Conservation (phyloP, 345 rosid species). For the Gossypium arboreum region DNA sequence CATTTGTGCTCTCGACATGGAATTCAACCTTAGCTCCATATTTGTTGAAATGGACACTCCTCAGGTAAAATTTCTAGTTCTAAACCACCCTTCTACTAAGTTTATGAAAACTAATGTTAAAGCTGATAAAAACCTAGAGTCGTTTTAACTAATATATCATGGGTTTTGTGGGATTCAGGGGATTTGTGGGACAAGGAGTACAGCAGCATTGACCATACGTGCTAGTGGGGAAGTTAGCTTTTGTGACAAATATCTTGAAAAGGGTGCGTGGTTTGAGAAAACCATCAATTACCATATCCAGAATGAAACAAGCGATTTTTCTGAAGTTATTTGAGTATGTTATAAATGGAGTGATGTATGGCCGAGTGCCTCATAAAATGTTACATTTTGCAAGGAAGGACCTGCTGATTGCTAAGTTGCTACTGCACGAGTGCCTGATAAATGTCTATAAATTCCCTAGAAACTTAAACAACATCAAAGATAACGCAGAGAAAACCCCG, state of each 20-base stretch:
- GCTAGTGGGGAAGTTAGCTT: conserved; percentile 44
- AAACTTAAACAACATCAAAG: too few relatives aligned
- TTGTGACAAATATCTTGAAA: conserved; percentile 46
- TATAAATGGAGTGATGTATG: too few relatives aligned
- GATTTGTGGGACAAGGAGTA: conserved; percentile 58
- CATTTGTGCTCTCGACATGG: conserved; percentile 57
- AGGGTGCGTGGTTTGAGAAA: conserved; percentile 52
- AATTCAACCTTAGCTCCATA: conserved; percentile 44
- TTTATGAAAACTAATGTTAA: too few relatives aligned
- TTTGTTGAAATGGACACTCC: conserved; percentile 56
- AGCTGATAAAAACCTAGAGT: too few relatives aligned
- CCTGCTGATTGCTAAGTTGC: too few relatives aligned
- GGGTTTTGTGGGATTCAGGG: conserved; percentile 32
- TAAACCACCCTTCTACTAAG: too few relatives aligned
- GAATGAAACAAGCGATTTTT: conserved; percentile 1
- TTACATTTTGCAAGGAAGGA: too few relatives aligned
- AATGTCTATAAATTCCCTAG: too few relatives aligned
- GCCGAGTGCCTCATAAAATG: too few relatives aligned
- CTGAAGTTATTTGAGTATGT: too few relatives aligned
- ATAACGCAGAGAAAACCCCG: too few relatives aligned
- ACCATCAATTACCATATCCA: conserved; percentile 32
- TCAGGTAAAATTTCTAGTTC: conserved; percentile 29
- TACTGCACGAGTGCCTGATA: not conserved
- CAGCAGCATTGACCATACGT: conserved; percentile 36
- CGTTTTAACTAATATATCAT: not conserved